Conservation (phyloP, 495 filamentous ascomycete genomes). For the Parachaetomium inaequale region DNA sequence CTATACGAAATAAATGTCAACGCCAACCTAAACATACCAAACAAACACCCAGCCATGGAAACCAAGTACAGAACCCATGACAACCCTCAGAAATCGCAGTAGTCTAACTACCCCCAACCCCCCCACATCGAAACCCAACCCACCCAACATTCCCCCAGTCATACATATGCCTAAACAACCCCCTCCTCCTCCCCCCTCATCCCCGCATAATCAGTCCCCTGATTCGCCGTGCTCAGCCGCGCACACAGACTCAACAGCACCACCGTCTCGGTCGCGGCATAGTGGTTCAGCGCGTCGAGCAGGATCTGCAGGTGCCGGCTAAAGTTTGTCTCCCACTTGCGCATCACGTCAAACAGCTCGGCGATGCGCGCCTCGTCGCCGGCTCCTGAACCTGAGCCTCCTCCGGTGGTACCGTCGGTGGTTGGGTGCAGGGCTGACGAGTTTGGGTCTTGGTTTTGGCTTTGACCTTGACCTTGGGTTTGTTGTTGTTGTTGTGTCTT, state of each 20-base stretch:
- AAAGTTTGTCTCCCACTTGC: constrained; percentile 90
- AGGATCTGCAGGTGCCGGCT: constrained; percentile 84
- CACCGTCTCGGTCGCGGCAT: constrained; percentile 95
- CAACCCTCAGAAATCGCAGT: too few species aligned
- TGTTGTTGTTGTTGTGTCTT: constrained; percentile 15
- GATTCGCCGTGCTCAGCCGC: constrained; percentile 67
- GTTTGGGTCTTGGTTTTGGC: constrained; percentile 11
- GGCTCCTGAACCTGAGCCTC: background rate
- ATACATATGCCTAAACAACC: too few species aligned
- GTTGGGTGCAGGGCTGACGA: background rate
- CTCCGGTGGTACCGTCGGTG: background rate
- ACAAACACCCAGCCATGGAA: too few species aligned
- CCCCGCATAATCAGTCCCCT: constrained; percentile 58
- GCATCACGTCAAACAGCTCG: constrained; percentile 78
- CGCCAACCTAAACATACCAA: background rate
- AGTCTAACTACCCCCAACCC: background rate
- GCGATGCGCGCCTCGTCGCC: constrained; percentile 50
- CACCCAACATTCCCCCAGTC: too few species aligned
- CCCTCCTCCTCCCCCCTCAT: constrained; percentile 46
- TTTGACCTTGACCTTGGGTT: constrained; percentile 1
- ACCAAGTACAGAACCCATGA: too few species aligned
- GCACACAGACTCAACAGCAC: constrained; percentile 84
- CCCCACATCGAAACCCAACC: too few species aligned
- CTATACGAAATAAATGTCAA: background rate
- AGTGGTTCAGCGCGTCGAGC: constrained; percentile 91